Conservation (phyloP, 805 yeast species). For the Candida palmyrensis region DNA sequence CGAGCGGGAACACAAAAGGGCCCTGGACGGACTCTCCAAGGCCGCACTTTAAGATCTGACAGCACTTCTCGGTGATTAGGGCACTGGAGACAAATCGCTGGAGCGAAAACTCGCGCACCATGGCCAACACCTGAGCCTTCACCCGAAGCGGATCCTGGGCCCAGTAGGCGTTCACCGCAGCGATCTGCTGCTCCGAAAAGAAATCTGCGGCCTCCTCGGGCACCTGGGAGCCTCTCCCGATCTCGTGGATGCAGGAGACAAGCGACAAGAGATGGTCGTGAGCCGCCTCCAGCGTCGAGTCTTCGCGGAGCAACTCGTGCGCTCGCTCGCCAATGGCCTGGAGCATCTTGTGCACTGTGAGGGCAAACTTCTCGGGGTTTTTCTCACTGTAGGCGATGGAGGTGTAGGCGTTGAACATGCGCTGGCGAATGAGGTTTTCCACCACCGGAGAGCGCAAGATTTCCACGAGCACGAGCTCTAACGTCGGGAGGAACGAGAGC, state of each 20-base stretch:
- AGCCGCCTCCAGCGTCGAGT: conserved; percentile 17
- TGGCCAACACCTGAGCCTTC: conserved; percentile 35
- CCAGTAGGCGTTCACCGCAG: conserved; percentile 39
- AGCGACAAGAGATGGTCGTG: conserved; percentile 50
- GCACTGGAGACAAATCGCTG: too few relatives aligned
- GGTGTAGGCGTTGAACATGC: conserved; percentile 57
- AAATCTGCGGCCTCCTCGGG: conserved; percentile 45
- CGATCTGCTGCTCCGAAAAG: conserved; percentile 28
- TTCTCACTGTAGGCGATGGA: conserved; percentile 54
- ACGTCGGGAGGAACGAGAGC: conserved; percentile 37
- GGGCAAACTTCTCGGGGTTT: conserved; percentile 34
- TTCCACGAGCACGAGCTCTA: conserved; percentile 43
- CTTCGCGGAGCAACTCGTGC: conserved; percentile 4
- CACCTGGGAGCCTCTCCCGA: conserved; percentile 64
- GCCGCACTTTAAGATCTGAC: conserved; percentile 60
- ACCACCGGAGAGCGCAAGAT: conserved; percentile 38
- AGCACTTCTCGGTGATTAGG: conserved; percentile 56
- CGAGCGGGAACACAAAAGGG: conserved; percentile 53
- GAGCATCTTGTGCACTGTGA: conserved; percentile 11
- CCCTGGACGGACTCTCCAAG: conserved; percentile 58
- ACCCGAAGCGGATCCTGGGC: conserved; percentile 40
- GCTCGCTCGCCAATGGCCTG: conserved; percentile 10
- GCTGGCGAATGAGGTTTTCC: conserved; percentile 47
- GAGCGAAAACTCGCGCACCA: conserved; percentile 40
- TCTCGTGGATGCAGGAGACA: conserved; percentile 57